Base-by-base conservation (phyloP, 2,329 filamentous ascomycete genomes). In the Sporothrix dimorphospora region DNA sequence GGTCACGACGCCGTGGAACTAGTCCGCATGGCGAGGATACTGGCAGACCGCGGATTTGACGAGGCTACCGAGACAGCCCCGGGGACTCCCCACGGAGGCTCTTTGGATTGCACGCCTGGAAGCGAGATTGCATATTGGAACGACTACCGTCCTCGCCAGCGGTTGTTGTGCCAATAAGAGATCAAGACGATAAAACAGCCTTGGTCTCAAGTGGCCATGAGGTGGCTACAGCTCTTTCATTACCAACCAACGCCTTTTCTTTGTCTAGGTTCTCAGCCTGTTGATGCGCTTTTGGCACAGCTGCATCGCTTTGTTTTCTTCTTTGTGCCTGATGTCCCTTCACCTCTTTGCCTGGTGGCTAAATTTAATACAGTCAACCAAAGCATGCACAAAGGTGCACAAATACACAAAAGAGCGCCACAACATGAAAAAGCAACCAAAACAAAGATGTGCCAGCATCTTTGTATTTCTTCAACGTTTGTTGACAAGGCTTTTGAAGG, bases 81-180 rank as follows among this genome's bases (percentile, higher is more conserved):
- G 51, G 11, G 24, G 3, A 6, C 4, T 40, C 57, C 55, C 57
- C 34, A 63, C 57, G 38, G 9, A 42, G 40, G 34, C 34, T 63
- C 7, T 19, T 51, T 51, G 8, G 45, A 51, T 38, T 40, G 27
- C 65, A 42, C 21, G 34, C 49, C 66, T n/a, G n/a, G n/a, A n/a
- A n/a, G n/a, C n/a, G n/a, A 55, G n/a, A 42, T 24, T 63, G 57
- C 38, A 63, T 63, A 14, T 63, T 14, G 9, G 9, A 42, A 14
- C 24, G 47, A n/a, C 40, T 30, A 24, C n/a, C 11, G 27, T 42
- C 45, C n/a, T n/a, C 4, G 12, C 12, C n/a, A 38, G 49, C 49
- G 66, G 66, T 69, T 69, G 66, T 69, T 57, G 66, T 69, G 66
- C 49, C 66, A 55, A 57, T 69, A 30, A 69, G n/a, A 55, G 27